Evolutionary conservation across 345 rosid species (phyloP).

Genomic region (Lagerstroemia speciosa): DNA sequence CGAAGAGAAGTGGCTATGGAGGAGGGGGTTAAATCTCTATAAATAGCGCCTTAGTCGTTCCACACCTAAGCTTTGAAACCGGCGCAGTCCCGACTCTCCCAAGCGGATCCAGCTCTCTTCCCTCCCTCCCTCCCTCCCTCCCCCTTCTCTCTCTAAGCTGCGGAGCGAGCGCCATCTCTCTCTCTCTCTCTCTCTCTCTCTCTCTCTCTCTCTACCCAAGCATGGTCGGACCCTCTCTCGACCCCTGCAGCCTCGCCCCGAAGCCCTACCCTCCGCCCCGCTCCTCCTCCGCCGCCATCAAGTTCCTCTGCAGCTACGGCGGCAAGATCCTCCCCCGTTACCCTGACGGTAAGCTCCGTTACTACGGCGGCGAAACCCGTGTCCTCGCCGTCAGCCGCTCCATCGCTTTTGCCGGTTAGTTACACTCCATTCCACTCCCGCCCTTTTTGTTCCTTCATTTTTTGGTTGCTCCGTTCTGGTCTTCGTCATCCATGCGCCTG

Average conservation of each 20-base stretch:
- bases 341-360: conserved; percentile 83
- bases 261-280: conserved; percentile 9
- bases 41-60: conserved; percentile 20
- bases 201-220: not conserved
- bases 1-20: not conserved
- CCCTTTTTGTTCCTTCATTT: not conserved
- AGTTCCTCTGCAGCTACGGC: conserved; percentile 83
- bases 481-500: not conserved
- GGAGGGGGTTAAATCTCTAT: conserved; percentile 19
- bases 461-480: not conserved
- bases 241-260: conserved; percentile 10
- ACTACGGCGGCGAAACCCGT: conserved; percentile 78
- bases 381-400: conserved; percentile 75
- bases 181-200: conserved; percentile 4
- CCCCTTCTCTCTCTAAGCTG: too few species aligned
- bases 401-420: conserved; percentile 60
- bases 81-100: conserved; percentile 13
- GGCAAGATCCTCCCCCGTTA: conserved; percentile 80
- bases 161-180: not conserved
- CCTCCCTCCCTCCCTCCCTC: not conserved
- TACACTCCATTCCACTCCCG: not conserved
- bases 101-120: conserved; percentile 8
- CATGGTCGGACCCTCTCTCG: conserved; percentile 33
- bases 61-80: conserved; percentile 35
- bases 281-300: conserved; percentile 25